Conservation (phyloP, 2,329 filamentous ascomycete genomes). For the Aspergillus pseudoviridinutans region DNA sequence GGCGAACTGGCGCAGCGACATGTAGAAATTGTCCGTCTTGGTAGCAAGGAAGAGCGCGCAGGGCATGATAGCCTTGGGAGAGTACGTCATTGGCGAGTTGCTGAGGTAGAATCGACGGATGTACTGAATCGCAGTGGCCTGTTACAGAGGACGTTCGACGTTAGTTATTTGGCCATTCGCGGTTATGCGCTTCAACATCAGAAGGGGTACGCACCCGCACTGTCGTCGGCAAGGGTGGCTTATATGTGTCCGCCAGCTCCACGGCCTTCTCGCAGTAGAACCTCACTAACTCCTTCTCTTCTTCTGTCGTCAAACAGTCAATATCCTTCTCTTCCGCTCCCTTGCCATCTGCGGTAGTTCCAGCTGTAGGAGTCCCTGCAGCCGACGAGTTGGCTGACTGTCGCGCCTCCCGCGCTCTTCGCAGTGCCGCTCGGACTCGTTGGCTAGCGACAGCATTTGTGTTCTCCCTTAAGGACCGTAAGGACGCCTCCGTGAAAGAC, state of each 20-base stretch:
- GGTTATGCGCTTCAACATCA: slow-evolving; percentile 7
- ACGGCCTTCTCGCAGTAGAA: slow-evolving; percentile 67
- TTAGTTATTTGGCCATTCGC: background rate
- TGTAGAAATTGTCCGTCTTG: slow-evolving; percentile 85
- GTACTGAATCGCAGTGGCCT: slow-evolving; percentile 82
- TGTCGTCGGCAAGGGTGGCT: slow-evolving; percentile 52
- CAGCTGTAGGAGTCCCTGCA: slow-evolving; percentile 26
- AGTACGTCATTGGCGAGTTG: slow-evolving; percentile 95
- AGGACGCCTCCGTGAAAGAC: slow-evolving; percentile 76
- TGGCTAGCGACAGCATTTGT: slow-evolving; percentile 78
- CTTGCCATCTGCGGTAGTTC: slow-evolving; percentile 31
- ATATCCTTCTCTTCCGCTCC: slow-evolving; percentile 45
- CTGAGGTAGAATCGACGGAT: slow-evolving; percentile 92
- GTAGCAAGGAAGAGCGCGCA: slow-evolving; percentile 89
- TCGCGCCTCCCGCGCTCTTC: slow-evolving; percentile 40
- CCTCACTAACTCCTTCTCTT: slow-evolving; percentile 76
- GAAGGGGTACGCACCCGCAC: slow-evolving; percentile 50
- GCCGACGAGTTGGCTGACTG: slow-evolving; percentile 30
- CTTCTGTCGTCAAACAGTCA: slow-evolving; percentile 77
- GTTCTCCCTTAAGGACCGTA: slow-evolving; percentile 67
- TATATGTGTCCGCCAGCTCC: slow-evolving; percentile 57
- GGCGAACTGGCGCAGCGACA: slow-evolving; percentile 62
- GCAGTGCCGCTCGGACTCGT: slow-evolving; percentile 57
- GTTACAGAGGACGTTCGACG: background rate
- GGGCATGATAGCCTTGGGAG: slow-evolving; percentile 81